phyloP scores from a whole-genome alignment of 2,329 filamentous ascomycete species.

The Harringtonia aguacate region DNA sequence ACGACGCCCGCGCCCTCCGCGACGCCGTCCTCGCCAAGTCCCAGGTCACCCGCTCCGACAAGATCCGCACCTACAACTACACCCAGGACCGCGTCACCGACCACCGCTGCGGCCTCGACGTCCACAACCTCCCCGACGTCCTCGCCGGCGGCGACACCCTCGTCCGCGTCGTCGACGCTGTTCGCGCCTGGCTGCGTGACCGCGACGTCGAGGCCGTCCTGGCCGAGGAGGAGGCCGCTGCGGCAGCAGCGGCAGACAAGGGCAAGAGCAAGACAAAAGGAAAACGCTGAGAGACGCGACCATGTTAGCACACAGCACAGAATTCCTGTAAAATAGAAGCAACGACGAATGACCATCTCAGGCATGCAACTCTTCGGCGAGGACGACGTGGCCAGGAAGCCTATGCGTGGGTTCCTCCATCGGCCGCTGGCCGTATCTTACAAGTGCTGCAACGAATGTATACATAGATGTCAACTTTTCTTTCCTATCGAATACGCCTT shows the following conservation, averaged over 20 bases:
- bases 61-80: slow-evolving; percentile 87
- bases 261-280: slow-evolving; percentile 10
- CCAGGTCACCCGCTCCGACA: slow-evolving; percentile 82
- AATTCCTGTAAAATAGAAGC: too few relatives aligned
- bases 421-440: too few relatives aligned
- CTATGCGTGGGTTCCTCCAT: too few relatives aligned
- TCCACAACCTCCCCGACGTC: slow-evolving; percentile 73
- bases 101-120: slow-evolving; percentile 69
- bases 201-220: slow-evolving; percentile 64
- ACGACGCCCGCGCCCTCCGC: slow-evolving; percentile 62
- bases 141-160: slow-evolving; percentile 62
- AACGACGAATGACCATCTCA: too few relatives aligned
- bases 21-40: slow-evolving; percentile 70
- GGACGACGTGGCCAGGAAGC: too few relatives aligned
- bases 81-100: slow-evolving; percentile 72
- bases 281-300: too few relatives aligned
- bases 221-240: slow-evolving; percentile 48
- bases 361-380: too few relatives aligned
- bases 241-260: slow-evolving; percentile 13
- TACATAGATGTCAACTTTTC: too few relatives aligned
- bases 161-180: slow-evolving; percentile 67
- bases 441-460: too few relatives aligned
- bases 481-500: too few relatives aligned
- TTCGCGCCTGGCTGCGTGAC: slow-evolving; percentile 63
- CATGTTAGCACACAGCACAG: too few relatives aligned